Evolutionary conservation across 768 basidiomycete species (phyloP).

Genomic region (Scleroderma bovista): DNA sequence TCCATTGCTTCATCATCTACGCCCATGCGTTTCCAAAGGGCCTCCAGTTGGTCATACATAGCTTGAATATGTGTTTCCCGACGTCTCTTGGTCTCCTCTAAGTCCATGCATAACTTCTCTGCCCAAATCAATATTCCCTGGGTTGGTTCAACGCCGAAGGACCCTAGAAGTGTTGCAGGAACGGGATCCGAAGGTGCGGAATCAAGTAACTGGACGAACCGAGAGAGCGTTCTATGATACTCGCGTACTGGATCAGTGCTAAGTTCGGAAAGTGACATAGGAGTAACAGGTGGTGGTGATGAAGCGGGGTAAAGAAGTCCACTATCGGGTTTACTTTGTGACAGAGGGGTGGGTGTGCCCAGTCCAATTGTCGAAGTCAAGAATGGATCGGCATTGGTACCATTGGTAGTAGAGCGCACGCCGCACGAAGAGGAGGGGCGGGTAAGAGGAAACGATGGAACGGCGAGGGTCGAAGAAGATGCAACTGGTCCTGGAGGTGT

Average conservation of each 20-base stretch:
- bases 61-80: conserved; percentile 85
- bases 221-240: conserved; percentile 55
- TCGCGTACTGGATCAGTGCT: conserved; percentile 23
- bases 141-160: conserved; percentile 66
- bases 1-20: conserved; percentile 80
- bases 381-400: conserved; percentile 22
- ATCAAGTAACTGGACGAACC: conserved; percentile 59
- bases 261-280: conserved; percentile 7
- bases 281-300: conserved; percentile 9
- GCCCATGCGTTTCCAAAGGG: conserved; percentile 84
- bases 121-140: conserved; percentile 73
- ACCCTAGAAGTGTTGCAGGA: conserved; percentile 20
- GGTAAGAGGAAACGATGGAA: conserved; percentile 33
- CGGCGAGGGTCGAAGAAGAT: conserved; percentile 37
- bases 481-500: conserved; percentile 22
- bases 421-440: conserved; percentile 39
- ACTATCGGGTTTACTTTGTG: conserved; percentile 31
- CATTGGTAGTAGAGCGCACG: conserved; percentile 8
- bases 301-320: conserved; percentile 32
- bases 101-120: conserved; percentile 44
- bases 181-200: conserved; percentile 16
- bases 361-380: conserved; percentile 12
- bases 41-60: conserved; percentile 91
- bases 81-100: conserved; percentile 68
- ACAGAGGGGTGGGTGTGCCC: conserved; percentile 45